Base-by-base conservation (phyloP, 352 stramenopile genomes). In the Phytophthora aleatoria region DNA sequence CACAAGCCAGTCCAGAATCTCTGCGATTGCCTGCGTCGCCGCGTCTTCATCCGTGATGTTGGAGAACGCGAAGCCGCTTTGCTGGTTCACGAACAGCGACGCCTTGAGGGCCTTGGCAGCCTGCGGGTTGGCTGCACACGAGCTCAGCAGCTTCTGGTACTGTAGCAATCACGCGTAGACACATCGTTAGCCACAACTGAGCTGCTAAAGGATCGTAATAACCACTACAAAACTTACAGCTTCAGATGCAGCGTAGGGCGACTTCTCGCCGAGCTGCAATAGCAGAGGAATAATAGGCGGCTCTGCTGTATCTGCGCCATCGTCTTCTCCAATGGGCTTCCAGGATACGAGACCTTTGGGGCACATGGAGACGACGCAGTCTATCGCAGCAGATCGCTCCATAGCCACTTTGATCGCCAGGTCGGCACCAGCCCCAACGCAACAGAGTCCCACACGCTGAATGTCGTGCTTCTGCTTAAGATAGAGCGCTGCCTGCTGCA, bases 41-140 rank as follows among this genome's bases (percentile, higher is more conserved):
- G 88, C 86, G 65, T 96, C 88, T 85, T 96, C 88, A 76, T 96
- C 84, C 45, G 85, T 94, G 82, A 96, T 95, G 81, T 86, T 82
- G 65, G 81, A 92, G 75, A 95, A 95, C 53, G 85, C 87, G 63
- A 96, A 96, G 16, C 85, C 82, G 53, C 80, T 84, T 52, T 66
- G 69, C 65, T 95, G 88, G 64, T 89, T 86, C n/a, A 81, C 57
- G 41, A 94, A 90, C 30, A 92, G 67, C 35, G 76, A 83, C 5
- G 67, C 61, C 50, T 82, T 82, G 13, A 79, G 66, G 28, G 55
- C 53, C 27, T 54, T 50, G 1, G 59, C 51, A 28, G 57, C 59
- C 35, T 41, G 59, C 11, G 39, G 41, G 30, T 73, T 69, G 2
- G 54, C 67, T 1, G 67, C 67, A 28, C 79, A 85, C 13, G 68